phyloP scores from a whole-genome alignment of 176 grass and related monocot genomes.

The Carex kokanica region DNA sequence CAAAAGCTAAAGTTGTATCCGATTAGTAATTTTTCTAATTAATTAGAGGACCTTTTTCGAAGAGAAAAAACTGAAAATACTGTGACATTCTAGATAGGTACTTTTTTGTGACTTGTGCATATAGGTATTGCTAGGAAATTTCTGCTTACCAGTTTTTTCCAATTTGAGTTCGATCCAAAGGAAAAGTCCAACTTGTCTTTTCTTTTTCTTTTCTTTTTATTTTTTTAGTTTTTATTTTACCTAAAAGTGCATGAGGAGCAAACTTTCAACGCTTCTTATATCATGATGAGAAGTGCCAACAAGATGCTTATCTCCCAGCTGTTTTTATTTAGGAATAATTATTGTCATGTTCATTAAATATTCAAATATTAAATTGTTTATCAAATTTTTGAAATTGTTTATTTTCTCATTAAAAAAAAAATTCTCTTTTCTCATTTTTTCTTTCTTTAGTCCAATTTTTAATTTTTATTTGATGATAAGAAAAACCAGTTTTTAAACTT shows the following conservation, averaged over 20 bases:
- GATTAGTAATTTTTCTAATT: neutral
- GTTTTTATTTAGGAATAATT: too few relatives aligned
- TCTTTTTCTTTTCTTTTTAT: neutral
- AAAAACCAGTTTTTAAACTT: too few relatives aligned
- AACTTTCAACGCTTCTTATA: constrained; percentile 2
- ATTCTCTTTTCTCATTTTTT: too few relatives aligned
- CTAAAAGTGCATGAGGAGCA: neutral
- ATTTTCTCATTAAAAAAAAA: too few relatives aligned
- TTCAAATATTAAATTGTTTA: too few relatives aligned
- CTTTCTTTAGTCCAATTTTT: too few relatives aligned
- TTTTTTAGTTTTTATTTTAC: neutral
- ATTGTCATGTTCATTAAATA: too few relatives aligned
- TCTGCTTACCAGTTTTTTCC: neutral
- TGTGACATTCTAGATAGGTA: neutral
- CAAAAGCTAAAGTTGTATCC: neutral
- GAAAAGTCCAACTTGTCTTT: neutral
- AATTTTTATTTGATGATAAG: too few relatives aligned
- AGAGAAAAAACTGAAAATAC: neutral
- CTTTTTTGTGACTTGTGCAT: neutral
- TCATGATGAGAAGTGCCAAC: neutral
- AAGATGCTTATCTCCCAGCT: neutral
- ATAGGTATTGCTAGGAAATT: neutral
- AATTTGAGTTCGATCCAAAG: neutral
- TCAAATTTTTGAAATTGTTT: too few relatives aligned
- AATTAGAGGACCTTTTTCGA: neutral